Percentiles rank a stretch among this genome's conserved stretches.
These are phyloP conservation scores for Ogataea ganodermae DNA, from an alignment of 805 yeast genomes.

Conservation along the genomic window DNA sequence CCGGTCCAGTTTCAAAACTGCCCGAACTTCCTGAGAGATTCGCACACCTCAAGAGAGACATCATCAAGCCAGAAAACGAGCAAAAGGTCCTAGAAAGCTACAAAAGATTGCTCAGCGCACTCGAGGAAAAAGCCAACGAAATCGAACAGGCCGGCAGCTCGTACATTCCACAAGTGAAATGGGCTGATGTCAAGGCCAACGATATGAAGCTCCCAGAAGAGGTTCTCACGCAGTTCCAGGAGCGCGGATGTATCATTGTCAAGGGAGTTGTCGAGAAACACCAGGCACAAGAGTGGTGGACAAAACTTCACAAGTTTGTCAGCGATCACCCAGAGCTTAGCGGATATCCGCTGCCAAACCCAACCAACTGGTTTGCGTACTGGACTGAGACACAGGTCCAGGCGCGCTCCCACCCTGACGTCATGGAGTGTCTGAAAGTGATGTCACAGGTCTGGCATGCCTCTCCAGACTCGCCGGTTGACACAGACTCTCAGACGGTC, in stretches of 20 bases:
- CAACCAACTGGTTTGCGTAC: constrained; percentile 6
- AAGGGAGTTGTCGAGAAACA: neutral
- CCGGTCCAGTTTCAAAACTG: neutral
- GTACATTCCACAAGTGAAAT: constrained; percentile 1
- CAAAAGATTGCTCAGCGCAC: neutral
- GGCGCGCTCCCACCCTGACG: constrained; percentile 3
- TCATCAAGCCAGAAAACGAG: neutral
- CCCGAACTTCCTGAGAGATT: constrained; percentile 1
- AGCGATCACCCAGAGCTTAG: constrained; percentile 2
- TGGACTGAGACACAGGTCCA: constrained; percentile 5
- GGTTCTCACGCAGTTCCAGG: neutral
- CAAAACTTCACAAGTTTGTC: neutral
- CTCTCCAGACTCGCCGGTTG: neutral
- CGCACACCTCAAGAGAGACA: constrained; percentile 4
- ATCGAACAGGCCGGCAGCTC: constrained; percentile 2
- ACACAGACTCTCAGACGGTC: constrained; percentile 4
- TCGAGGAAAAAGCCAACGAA: neutral
- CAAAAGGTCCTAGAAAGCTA: neutral
- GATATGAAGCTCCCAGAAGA: constrained; percentile 2
- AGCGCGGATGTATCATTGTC: constrained; percentile 3
- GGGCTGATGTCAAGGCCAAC: constrained; percentile 1
- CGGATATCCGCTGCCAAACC: constrained; percentile 4
- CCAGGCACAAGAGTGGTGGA: neutral
- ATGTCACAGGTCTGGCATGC: constrained; percentile 3
- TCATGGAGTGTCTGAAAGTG: constrained; percentile 4